Conservation (phyloP, 2,329 filamentous ascomycete genomes). For the Fusarium hostae region DNA sequence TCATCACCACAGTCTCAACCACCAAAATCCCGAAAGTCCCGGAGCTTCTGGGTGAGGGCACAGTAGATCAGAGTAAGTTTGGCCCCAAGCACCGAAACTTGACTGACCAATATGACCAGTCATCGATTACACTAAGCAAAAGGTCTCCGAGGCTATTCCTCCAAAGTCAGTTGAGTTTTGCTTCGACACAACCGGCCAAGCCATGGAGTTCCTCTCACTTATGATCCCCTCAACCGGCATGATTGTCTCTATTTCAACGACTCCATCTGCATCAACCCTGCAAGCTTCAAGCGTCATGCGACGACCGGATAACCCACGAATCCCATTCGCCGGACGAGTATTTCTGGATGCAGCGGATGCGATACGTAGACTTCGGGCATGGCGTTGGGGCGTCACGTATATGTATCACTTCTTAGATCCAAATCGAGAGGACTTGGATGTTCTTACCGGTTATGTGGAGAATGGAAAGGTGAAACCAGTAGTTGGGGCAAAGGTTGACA, state of each 20-base stretch:
- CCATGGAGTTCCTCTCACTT: neutral
- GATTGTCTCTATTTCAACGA: neutral
- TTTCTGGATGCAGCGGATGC: neutral
- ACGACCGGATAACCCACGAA: neutral
- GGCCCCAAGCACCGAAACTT: rapidly evolving
- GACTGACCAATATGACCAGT: rapidly evolving
- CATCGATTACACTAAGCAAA: neutral
- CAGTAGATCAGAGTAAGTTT: neutral
- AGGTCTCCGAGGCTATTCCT: rapidly evolving
- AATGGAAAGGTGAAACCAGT: neutral
- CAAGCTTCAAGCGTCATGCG: neutral
- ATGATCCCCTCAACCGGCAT: neutral
- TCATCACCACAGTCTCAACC: neutral
- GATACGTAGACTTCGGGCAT: neutral
- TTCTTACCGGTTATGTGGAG: neutral
- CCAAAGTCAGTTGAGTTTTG: neutral
- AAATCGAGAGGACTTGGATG: neutral
- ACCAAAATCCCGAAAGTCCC: neutral
- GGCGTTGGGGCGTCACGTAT: neutral
- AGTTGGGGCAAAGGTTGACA: neutral
- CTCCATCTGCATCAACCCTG: neutral
- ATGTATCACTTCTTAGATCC: neutral
- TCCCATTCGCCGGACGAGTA: rapidly evolving
- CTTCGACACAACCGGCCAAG: neutral
- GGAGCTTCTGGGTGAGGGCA: neutral